These are phyloP conservation scores for Phallus indusiatus DNA, from an alignment of 768 basidiomycete species.

Conservation along the genomic window DNA sequence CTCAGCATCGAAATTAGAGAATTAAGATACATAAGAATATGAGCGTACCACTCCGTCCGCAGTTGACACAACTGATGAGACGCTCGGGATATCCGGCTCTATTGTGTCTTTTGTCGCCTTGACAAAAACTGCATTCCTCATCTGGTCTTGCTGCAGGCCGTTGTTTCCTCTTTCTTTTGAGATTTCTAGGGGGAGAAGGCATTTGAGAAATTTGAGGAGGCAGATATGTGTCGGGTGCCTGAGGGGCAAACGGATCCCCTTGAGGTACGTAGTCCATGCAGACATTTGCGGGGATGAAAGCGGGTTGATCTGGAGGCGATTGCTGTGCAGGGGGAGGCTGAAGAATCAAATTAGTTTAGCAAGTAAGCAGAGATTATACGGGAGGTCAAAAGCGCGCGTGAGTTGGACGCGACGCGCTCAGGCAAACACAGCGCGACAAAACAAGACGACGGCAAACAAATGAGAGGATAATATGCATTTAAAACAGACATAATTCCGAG, in stretches of 20 bases:
- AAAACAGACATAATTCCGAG: neutral
- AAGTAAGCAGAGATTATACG: conserved; percentile 2
- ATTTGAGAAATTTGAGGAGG: conserved; percentile 36
- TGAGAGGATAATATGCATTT: neutral
- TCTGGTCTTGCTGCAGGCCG: conserved; percentile 34
- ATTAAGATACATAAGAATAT: neutral
- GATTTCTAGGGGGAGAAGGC: conserved; percentile 29
- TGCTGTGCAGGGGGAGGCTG: conserved; percentile 1
- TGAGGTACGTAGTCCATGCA: conserved; percentile 45
- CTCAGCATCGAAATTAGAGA: neutral
- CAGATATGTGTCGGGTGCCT: conserved; percentile 42
- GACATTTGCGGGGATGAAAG: conserved; percentile 23
- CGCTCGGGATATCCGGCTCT: conserved; percentile 45
- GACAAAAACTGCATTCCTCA: conserved; percentile 70
- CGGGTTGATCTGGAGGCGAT: conserved; percentile 12
- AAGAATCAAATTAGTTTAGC: neutral
- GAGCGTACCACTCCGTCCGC: conserved; percentile 69
- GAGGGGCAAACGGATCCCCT: conserved; percentile 76
- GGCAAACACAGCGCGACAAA: neutral
- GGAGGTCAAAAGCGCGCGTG: conserved; percentile 6
- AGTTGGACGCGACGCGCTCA: conserved; percentile 5
- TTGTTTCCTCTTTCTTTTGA: conserved; percentile 34
- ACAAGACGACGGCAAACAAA: neutral
- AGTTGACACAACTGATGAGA: conserved; percentile 74
- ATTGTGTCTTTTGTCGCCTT: conserved; percentile 53